These are phyloP conservation scores for Elongisporangium undulatum DNA, from an alignment of 352 stramenopile genomes.

Conservation along the genomic window DNA sequence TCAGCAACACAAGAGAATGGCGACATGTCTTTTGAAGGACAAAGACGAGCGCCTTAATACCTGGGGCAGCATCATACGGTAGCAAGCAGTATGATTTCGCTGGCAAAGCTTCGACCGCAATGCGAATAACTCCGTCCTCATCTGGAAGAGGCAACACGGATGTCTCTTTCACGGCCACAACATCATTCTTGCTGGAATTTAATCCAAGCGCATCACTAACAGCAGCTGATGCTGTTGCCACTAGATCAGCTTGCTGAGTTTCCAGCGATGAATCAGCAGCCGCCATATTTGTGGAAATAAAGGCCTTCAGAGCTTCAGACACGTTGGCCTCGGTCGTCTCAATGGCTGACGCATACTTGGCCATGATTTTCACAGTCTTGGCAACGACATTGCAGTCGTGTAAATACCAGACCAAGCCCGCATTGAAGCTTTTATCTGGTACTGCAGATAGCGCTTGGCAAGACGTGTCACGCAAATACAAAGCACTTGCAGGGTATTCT, in stretches of 20 bases:
- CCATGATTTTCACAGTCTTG: slow-evolving; percentile 42
- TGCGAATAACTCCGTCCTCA: background rate
- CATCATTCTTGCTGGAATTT: slow-evolving; percentile 4
- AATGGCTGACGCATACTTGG: slow-evolving; percentile 25
- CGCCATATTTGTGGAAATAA: slow-evolving; percentile 1
- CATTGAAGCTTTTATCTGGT: slow-evolving; percentile 61
- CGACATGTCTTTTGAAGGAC: slow-evolving; percentile 60
- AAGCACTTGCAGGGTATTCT: slow-evolving; percentile 43
- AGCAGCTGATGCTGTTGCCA: slow-evolving; percentile 23
- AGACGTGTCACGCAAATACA: slow-evolving; percentile 45
- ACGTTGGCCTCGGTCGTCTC: slow-evolving; percentile 26
- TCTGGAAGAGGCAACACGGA: background rate
- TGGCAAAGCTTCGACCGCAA: background rate
- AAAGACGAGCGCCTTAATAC: slow-evolving; percentile 48
- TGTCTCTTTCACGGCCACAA: background rate
- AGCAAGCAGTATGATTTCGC: slow-evolving; percentile 25
- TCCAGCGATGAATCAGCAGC: background rate
- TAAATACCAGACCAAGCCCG: slow-evolving; percentile 70
- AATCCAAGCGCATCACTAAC: slow-evolving; percentile 68
- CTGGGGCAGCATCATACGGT: slow-evolving; percentile 44
- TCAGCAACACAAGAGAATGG: slow-evolving; percentile 54
- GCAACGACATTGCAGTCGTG: slow-evolving; percentile 55
- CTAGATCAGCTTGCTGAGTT: slow-evolving; percentile 13
- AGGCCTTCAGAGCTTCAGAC: slow-evolving; percentile 19
- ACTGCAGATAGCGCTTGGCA: slow-evolving; percentile 39